Evolutionary conservation across 2,329 filamentous ascomycete species (phyloP).

Genomic region (Ceratocystis huliohia): DNA sequence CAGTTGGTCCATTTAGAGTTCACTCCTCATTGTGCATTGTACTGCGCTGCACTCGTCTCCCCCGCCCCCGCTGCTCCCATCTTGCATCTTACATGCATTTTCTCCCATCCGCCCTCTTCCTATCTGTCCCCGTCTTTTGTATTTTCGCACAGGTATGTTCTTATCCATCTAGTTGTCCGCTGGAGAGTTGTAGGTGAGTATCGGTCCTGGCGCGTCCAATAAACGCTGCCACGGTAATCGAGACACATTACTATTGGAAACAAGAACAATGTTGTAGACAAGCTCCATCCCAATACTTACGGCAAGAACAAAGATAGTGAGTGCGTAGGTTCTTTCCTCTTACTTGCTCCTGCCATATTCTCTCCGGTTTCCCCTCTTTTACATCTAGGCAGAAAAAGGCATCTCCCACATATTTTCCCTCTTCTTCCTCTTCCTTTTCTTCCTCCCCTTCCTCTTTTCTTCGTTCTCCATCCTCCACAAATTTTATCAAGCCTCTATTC

Average conservation of each 20-base stretch:
- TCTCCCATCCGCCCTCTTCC: neutral
- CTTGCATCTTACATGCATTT: neutral
- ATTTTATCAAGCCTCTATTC: neutral
- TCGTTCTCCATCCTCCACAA: neutral
- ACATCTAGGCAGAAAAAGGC: neutral
- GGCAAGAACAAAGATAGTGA: neutral
- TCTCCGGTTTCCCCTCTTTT: neutral
- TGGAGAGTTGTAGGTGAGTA: too few species aligned
- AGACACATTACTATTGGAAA: neutral
- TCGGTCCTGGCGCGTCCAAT: too few species aligned
- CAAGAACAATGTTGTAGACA: neutral
- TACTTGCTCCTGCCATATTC: neutral
- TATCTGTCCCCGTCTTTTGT: neutral
- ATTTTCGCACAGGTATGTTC: neutral
- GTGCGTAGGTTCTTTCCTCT: neutral
- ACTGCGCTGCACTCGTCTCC: neutral
- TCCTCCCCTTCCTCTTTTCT: neutral
- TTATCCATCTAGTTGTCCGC: neutral
- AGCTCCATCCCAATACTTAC: neutral
- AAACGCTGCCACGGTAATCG: too few species aligned
- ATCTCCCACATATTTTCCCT: neutral
- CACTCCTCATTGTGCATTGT: constrained; percentile 1
- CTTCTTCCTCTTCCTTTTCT: neutral
- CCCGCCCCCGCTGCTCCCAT: neutral
- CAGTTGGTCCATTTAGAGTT: constrained; percentile 4